A percentile compares a stretch with the other conserved stretches of the same genome.
Conservation (phyloP, 331 rosid species). For the Quercus lobata region DNA sequence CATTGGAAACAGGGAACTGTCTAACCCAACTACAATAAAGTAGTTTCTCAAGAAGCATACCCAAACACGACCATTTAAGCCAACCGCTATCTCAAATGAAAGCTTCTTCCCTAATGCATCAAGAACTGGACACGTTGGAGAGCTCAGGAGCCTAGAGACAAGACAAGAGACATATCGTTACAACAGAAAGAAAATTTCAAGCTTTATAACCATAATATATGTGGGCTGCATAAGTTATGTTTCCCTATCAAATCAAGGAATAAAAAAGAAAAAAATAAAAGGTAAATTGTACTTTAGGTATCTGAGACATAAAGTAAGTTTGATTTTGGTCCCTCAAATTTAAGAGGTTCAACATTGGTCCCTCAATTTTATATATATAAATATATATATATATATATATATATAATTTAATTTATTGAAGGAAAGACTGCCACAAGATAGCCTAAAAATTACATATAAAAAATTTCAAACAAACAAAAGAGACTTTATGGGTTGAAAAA, state of each 20-base stretch:
- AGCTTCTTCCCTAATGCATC: slow-evolving; percentile 82
- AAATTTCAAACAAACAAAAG: no score
- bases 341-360: no score
- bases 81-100: slow-evolving; percentile 84
- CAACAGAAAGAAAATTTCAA: background rate
- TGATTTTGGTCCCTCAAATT: no score
- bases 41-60: slow-evolving; percentile 24
- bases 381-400: no score
- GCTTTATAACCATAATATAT: background rate
- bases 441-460: no score
- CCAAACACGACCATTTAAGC: slow-evolving; percentile 95
- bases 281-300: no score
- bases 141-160: slow-evolving; percentile 62
- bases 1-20: background rate
- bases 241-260: background rate
- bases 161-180: background rate
- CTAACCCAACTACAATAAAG: background rate
- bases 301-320: no score
- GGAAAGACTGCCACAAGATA: no score
- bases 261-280: background rate
- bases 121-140: slow-evolving; percentile 81
- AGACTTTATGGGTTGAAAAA: no score
- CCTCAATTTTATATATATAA: no score
- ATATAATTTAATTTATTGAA: no score
- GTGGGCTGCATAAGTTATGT: background rate